Percentiles rank a stretch among this genome's conserved stretches.
phyloP scores from a whole-genome alignment of 1,139 yeast species.

The Lodderomyces elongisporus region DNA sequence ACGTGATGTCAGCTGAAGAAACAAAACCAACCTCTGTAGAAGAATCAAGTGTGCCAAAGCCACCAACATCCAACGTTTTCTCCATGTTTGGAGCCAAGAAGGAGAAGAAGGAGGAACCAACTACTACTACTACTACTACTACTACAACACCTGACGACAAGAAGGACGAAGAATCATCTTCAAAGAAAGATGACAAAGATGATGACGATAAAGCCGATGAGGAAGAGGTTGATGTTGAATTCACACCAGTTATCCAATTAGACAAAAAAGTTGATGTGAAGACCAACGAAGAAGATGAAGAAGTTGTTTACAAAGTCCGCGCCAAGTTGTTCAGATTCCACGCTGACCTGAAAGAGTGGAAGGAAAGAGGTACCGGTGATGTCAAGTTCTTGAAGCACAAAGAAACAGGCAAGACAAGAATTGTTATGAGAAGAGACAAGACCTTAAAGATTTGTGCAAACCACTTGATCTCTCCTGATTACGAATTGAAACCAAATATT shows the following conservation, averaged over 20 bases:
- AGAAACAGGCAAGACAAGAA: slow-evolving; percentile 71
- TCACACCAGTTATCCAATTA: slow-evolving; percentile 91
- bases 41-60: slow-evolving; percentile 26
- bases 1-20: slow-evolving; percentile 40
- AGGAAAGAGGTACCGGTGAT: slow-evolving; percentile 99
- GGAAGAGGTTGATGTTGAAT: slow-evolving; percentile 92
- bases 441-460: slow-evolving; percentile 97
- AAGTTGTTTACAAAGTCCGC: slow-evolving; percentile 78
- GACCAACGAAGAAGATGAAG: slow-evolving; percentile 96
- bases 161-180: slow-evolving; percentile 20
- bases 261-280: slow-evolving; percentile 89
- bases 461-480: slow-evolving; percentile 84
- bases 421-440: slow-evolving; percentile 98
- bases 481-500: slow-evolving; percentile 83
- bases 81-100: slow-evolving; percentile 89
- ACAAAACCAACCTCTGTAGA: slow-evolving; percentile 24
- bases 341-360: slow-evolving; percentile 87
- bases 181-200: slow-evolving; percentile 25
- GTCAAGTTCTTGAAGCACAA: slow-evolving; percentile 93
- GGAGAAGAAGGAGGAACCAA: slow-evolving; percentile 44
- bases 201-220: slow-evolving; percentile 66
- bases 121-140: slow-evolving; percentile 17
- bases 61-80: slow-evolving; percentile 76
- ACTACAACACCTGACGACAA: slow-evolving; percentile 44
- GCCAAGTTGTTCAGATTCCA: slow-evolving; percentile 94